These are phyloP conservation scores for Thraustochytrium sp. DNA, from an alignment of 352 stramenopile genomes.

Conservation along the genomic window DNA sequence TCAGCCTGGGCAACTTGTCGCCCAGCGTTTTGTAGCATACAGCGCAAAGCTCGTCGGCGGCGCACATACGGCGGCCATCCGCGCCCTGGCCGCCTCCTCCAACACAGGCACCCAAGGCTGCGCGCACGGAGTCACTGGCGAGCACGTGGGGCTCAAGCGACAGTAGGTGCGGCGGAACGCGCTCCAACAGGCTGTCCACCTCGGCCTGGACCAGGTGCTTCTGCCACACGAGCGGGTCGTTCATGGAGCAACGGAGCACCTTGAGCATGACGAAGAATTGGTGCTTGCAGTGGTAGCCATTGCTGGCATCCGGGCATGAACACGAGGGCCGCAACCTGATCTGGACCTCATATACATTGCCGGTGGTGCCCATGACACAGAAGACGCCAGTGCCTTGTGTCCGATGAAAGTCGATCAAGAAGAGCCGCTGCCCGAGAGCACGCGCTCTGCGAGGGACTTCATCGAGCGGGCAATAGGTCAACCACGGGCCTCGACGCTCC, in stretches of 20 bases:
- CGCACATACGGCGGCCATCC: too few relatives aligned
- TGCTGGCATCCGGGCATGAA: background rate
- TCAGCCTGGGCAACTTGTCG: background rate
- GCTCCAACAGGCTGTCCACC: too few relatives aligned
- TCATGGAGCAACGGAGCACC: background rate
- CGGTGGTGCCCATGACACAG: background rate
- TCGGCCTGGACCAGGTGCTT: too few relatives aligned
- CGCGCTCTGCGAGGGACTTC: too few relatives aligned
- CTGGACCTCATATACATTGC: background rate
- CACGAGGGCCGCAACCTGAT: background rate
- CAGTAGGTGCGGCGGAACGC: too few relatives aligned
- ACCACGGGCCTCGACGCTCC: too few relatives aligned
- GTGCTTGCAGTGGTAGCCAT: background rate
- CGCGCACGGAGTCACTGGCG: too few relatives aligned
- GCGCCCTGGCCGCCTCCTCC: too few relatives aligned
- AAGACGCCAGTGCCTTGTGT: background rate
- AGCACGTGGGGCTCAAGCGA: too few relatives aligned
- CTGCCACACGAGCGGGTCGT: background rate
- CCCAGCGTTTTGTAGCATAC: background rate
- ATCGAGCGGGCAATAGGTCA: too few relatives aligned
- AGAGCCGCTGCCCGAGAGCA: background rate
- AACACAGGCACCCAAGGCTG: too few relatives aligned
- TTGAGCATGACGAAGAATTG: background rate
- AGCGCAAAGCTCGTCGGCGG: background rate
- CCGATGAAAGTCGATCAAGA: background rate